Base-by-base conservation (phyloP, 1,139 yeast species). In the Pichia norvegensis region DNA sequence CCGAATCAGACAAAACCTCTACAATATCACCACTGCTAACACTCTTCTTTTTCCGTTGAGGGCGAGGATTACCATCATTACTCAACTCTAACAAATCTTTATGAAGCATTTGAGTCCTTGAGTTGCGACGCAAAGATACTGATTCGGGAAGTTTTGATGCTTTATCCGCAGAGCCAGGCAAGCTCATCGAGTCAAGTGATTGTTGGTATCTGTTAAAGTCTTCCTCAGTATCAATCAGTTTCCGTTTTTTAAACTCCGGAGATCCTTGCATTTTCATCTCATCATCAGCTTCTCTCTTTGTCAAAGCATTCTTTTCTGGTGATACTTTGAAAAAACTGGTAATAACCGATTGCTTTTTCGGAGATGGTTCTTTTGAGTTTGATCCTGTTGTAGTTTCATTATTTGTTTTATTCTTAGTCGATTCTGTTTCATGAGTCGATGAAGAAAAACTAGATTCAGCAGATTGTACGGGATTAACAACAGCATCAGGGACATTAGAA, bases 1-100 rank as follows among this genome's bases (percentile, higher is more conserved):
- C 43, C 2, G 37, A 19, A 19, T 35, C 37, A 11, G 37, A 35
- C 14, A 13, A 19, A 10, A 35, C 23, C n/a, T 35, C 37, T 16
- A 35, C 37, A 17, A 35, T 19, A 19, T 20, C 23, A 13, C 23
- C n/a, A n/a, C n/a, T n/a, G n/a, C n/a, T 5, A 10, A 9, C 5
- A 13, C 13, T 19, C 11, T 35, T 35, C 14, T 19, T 35, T 14
- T 44, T 41, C 2, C 41, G 27, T 29, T 50, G 55, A 16, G 42
- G 45, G 21, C 27, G 47, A 14, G 38, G 31, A 7, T 20, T 39
- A 4, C 54, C 55, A 11, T 21, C 33, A 14, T 42, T 27, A 27
- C 48, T 50, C 11, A 53, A 43, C 25, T 53, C 56, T 38, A 53
- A 19, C 29, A 52, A 40, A 11, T 37, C 33, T 4, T 36, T 6